Percentiles rank a stretch among this genome's conserved stretches.
phyloP scores from a whole-genome alignment of 371 early-diverging fungal species.

The Rhizopus delemar region DNA sequence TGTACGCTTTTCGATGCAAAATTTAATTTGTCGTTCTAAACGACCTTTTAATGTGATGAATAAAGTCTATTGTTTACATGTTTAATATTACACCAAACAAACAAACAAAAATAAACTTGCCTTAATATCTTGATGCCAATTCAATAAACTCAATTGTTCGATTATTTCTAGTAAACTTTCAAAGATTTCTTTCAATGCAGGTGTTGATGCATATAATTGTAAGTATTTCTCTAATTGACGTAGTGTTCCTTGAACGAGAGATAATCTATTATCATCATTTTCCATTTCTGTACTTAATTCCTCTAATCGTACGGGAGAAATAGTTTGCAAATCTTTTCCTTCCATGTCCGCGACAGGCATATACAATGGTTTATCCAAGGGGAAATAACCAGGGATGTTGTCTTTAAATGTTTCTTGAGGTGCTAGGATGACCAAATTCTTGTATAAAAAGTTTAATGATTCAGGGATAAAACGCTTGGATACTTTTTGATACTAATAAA shows the following conservation, averaged over 20 bases:
- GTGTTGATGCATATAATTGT: slow-evolving; percentile 57
- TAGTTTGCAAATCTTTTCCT: slow-evolving; percentile 23
- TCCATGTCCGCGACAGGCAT: slow-evolving; percentile 38
- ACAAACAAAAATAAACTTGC: slow-evolving; percentile 14
- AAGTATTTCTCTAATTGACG: slow-evolving; percentile 54
- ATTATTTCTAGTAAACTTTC: slow-evolving; percentile 47
- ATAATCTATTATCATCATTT: slow-evolving; percentile 22
- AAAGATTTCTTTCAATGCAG: slow-evolving; percentile 66
- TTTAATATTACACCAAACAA: background rate
- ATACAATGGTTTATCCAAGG: slow-evolving; percentile 12
- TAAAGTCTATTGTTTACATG: slow-evolving; percentile 13
- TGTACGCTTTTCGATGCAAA: slow-evolving; percentile 57
- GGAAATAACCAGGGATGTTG: slow-evolving; percentile 52
- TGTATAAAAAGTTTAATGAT: slow-evolving; percentile 70
- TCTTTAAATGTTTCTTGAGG: slow-evolving; percentile 48
- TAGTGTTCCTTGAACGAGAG: slow-evolving; percentile 43
- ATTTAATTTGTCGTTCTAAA: slow-evolving; percentile 56
- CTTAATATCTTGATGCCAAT: slow-evolving; percentile 41
- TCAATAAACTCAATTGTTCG: slow-evolving; percentile 16
- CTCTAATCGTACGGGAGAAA: slow-evolving; percentile 26
- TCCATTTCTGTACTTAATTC: slow-evolving; percentile 25
- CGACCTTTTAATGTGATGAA: slow-evolving; percentile 39
- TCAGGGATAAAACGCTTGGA: slow-evolving; percentile 89
- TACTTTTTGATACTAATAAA: slow-evolving; percentile 62
- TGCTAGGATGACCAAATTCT: slow-evolving; percentile 50